Conservation (phyloP, 345 rosid genomes). For the Corchorus olitorius region DNA sequence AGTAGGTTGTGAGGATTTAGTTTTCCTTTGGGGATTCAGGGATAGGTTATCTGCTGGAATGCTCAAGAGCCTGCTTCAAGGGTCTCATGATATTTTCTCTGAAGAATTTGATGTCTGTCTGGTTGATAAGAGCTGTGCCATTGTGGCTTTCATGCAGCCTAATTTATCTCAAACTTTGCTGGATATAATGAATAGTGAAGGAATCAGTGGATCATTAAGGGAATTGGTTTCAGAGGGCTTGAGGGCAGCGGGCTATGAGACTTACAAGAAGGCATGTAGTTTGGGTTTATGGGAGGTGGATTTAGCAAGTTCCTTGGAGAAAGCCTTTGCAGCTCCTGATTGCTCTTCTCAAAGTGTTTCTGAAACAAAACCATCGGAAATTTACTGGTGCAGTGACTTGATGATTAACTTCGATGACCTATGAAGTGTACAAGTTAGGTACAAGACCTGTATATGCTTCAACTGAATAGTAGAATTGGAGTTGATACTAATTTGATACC, state of each 20-base stretch:
- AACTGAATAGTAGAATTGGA: neutral
- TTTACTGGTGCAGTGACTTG: constrained; percentile 52
- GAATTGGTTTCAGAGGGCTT: constrained; percentile 76
- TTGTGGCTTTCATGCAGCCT: constrained; percentile 65
- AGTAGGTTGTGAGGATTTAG: constrained; percentile 63
- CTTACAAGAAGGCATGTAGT: constrained; percentile 65
- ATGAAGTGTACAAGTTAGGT: constrained; percentile 29
- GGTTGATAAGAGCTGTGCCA: constrained; percentile 70
- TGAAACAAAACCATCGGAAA: constrained; percentile 39
- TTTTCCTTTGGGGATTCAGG: constrained; percentile 79
- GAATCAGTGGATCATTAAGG: constrained; percentile 44
- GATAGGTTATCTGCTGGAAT: constrained; percentile 48
- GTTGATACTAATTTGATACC: neutral
- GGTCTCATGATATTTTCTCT: constrained; percentile 47
- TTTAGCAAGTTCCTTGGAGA: constrained; percentile 65
- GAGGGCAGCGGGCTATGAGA: constrained; percentile 56
- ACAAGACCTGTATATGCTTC: neutral
- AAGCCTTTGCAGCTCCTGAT: constrained; percentile 41
- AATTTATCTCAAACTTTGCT: constrained; percentile 51
- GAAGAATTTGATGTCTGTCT: constrained; percentile 65
- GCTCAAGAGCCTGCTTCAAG: constrained; percentile 65
- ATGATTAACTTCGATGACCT: constrained; percentile 70
- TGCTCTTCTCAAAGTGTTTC: constrained; percentile 28
- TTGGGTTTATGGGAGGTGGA: constrained; percentile 65
- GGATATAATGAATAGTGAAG: constrained; percentile 42